Conservation (phyloP, 768 basidiomycete species). For the Termitomyces sp. region DNA sequence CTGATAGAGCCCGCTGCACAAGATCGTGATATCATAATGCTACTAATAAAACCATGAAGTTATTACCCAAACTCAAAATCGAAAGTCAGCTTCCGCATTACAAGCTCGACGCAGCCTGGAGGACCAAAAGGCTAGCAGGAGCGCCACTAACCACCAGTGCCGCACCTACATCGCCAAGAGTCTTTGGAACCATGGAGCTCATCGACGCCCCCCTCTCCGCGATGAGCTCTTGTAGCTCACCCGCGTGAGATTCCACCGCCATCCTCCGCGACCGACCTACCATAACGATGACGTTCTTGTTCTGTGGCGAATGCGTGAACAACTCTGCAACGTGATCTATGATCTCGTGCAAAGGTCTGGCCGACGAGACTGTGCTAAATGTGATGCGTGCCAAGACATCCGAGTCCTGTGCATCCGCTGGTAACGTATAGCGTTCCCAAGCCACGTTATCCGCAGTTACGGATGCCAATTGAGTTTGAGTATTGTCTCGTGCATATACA, state of each 20-base stretch:
- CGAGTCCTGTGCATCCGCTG: conserved; percentile 20
- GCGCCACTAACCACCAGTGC: conserved; percentile 54
- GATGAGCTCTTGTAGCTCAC: conserved; percentile 52
- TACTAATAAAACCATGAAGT: background rate
- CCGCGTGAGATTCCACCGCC: conserved; percentile 50
- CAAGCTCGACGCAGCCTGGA: conserved; percentile 30
- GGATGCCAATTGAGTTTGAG: conserved; percentile 65
- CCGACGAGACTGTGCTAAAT: conserved; percentile 47
- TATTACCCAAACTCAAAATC: background rate
- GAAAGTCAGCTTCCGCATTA: background rate
- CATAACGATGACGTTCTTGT: conserved; percentile 55
- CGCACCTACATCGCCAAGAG: conserved; percentile 72
- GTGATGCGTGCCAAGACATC: conserved; percentile 46
- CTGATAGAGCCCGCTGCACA: background rate
- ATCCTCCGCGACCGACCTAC: conserved; percentile 72
- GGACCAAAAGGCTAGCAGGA: conserved; percentile 45
- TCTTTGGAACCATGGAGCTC: conserved; percentile 58
- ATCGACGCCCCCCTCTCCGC: conserved; percentile 34
- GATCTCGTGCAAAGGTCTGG: conserved; percentile 52
- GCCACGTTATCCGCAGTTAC: conserved; percentile 77
- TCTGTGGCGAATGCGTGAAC: conserved; percentile 20
- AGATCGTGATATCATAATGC: background rate
- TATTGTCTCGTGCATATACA: conserved; percentile 59
- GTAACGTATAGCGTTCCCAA: conserved; percentile 60
- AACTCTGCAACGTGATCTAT: conserved; percentile 35